Base-by-base conservation (phyloP, 75 land plant genomes). In the Pseudotsuga menziesii region DNA sequence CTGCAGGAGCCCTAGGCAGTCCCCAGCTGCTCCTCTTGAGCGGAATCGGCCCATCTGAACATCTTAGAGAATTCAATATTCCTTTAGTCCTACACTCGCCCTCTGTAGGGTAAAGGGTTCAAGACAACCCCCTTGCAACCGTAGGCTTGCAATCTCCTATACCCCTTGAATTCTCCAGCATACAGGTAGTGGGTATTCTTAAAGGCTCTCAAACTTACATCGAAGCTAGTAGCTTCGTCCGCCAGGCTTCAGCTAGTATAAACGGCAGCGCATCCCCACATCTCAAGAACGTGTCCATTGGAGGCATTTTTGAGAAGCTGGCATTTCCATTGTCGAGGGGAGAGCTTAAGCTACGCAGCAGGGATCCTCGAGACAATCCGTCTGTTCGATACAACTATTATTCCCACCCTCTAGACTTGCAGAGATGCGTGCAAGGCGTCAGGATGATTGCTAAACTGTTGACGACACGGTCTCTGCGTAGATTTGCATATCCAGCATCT, bases 1-100 rank as follows among this genome's bases (percentile, higher is more conserved):
- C 85, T 35, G 80, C 86, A 6, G 84, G 86, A 29, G 79, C 83
- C 19, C 16, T 85, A 44, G 83, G 86, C 7, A 78, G 77, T 23
- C 79, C 83, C 15, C 86, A 85, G 19, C 62, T 85, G 61, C 75
- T 85, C 5, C 82, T 85, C 84, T 61, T 82, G 54, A 85, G 84
- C 48, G 84, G 86, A 32, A 75, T 85, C 4, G 86, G 86, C 54
- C 80, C 80, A 27, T 72, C 76, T 32, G 62, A 78, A 19, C 80
- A 77, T 20, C 84, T 85, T 5, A 22, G 15, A 36, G 20, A 54
- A 27, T 48, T 81, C 29, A 73, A 71, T 20, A 85, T 85, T 12
- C 63, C 74, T 15, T 55, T 60, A 15, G n/a, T 84, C 3, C 6
- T 81, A 15, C 73, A 84, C 41, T 70, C 61, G 52, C 58, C 86